Evolutionary conservation across 306 rosid species (phyloP).

Genomic region (Trifolium fragiferum): DNA sequence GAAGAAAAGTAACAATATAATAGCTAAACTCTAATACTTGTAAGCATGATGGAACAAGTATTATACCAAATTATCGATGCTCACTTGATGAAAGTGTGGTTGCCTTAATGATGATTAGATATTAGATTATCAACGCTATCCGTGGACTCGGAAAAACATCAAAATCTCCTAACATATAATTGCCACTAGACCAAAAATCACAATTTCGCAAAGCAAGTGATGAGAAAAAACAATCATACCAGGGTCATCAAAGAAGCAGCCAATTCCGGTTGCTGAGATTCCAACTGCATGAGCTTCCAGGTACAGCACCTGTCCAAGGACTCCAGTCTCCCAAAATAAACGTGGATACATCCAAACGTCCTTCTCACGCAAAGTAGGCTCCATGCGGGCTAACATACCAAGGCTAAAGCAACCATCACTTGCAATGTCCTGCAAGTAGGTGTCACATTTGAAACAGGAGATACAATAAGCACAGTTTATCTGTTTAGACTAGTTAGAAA

Average conservation of each 20-base stretch:
- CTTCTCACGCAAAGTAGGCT: conserved; percentile 64
- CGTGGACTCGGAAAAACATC: background rate
- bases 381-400: conserved; percentile 87
- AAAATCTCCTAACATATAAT: conserved; percentile 2
- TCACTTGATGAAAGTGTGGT: background rate
- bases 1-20: background rate
- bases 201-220: conserved; percentile 13
- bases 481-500: conserved; percentile 21
- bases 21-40: background rate
- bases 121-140: background rate
- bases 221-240: conserved; percentile 54
- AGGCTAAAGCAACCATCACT: conserved; percentile 97
- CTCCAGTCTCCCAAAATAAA: conserved; percentile 98
- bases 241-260: conserved; percentile 94
- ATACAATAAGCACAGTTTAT: conserved; percentile 9
- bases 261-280: conserved; percentile 97
- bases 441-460: conserved; percentile 26
- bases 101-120: background rate
- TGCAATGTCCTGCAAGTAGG: conserved; percentile 76
- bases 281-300: conserved; percentile 91
- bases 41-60: background rate
- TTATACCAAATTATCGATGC: background rate
- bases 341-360: conserved; percentile 87
- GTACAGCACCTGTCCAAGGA: conserved; percentile 93
- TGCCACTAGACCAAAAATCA: conserved; percentile 23